Conservation (phyloP, 2,329 filamentous ascomycete species). For the Alternaria alternata region DNA sequence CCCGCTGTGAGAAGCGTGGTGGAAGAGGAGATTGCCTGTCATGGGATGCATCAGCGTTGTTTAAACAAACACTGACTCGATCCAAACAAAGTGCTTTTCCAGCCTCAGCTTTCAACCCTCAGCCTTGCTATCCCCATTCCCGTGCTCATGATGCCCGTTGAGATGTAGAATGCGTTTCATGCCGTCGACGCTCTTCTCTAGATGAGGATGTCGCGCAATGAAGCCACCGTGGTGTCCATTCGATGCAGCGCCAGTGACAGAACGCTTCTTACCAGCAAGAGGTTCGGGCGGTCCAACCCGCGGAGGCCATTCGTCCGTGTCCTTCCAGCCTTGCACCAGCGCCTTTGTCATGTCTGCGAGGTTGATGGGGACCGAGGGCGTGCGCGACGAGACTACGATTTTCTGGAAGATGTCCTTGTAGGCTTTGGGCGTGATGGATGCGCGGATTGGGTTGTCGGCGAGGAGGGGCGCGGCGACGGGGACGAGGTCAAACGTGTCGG, state of each 20-base stretch:
- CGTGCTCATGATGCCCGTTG: conserved; percentile 27
- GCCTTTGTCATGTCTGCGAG: conserved; percentile 80
- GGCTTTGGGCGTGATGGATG: conserved; percentile 74
- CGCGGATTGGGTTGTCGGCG: conserved; percentile 76
- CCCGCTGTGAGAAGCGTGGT: no score
- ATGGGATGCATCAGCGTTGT: conserved; percentile 4
- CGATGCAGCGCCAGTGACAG: conserved; percentile 18
- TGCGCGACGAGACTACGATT: conserved; percentile 79
- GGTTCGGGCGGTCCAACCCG: conserved; percentile 61
- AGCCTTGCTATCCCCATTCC: conserved; percentile 12
- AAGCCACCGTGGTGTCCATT: conserved; percentile 38
- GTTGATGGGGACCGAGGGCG: conserved; percentile 88
- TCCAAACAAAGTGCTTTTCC: background rate
- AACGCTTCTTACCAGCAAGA: conserved; percentile 51
- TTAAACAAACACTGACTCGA: background rate
- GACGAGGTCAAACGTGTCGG: conserved; percentile 58
- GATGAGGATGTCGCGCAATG: conserved; percentile 49
- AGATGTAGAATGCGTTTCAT: conserved; percentile 56
- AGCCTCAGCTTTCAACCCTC: conserved; percentile 14
- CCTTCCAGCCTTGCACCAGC: conserved; percentile 90
- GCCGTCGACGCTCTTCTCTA: conserved; percentile 56
- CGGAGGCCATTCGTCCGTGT: conserved; percentile 92
- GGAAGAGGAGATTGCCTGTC: background rate
- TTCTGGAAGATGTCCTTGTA: conserved; percentile 91
- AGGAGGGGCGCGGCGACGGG: conserved; percentile 79